phyloP scores from a whole-genome alignment of 441 rosid genomes.

The Macaranga tanarius region DNA sequence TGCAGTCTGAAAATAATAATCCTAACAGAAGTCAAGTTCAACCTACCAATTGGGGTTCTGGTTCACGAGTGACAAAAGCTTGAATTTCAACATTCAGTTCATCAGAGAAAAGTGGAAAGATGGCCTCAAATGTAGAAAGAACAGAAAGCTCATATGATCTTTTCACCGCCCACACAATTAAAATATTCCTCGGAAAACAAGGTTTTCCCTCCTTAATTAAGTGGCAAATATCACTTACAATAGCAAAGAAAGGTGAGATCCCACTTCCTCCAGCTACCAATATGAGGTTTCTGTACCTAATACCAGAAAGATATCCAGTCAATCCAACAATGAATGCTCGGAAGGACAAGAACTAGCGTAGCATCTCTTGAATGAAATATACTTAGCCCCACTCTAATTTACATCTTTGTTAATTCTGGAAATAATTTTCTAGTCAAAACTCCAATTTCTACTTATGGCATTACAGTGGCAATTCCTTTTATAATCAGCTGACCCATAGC shows the following conservation, averaged over 20 bases:
- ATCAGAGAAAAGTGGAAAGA: conserved; percentile 41
- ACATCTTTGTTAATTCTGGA: no score
- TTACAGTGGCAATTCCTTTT: not conserved
- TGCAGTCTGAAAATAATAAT: not conserved
- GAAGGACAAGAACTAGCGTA: not conserved
- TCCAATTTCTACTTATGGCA: not conserved
- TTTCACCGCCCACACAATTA: conserved; percentile 74
- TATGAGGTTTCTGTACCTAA: conserved; percentile 72
- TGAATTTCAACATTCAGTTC: conserved; percentile 50
- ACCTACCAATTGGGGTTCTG: conserved; percentile 60
- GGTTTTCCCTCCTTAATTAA: conserved; percentile 51
- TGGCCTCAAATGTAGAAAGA: conserved; percentile 54
- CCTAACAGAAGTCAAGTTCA: conserved; percentile 8
- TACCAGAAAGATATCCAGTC: conserved; percentile 10
- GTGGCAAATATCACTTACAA: conserved; percentile 66
- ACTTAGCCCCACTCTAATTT: not conserved
- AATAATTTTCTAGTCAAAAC: not conserved
- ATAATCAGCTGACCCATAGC: not conserved
- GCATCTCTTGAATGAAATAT: not conserved
- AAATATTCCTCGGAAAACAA: conserved; percentile 53
- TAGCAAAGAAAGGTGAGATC: conserved; percentile 77
- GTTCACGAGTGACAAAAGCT: conserved; percentile 67
- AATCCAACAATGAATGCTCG: not conserved
- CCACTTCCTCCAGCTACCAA: conserved; percentile 89
- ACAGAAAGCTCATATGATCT: conserved; percentile 68